These are phyloP conservation scores for Maudiozyma pseudohumilis DNA, from an alignment of 805 yeast species.

Conservation along the genomic window DNA sequence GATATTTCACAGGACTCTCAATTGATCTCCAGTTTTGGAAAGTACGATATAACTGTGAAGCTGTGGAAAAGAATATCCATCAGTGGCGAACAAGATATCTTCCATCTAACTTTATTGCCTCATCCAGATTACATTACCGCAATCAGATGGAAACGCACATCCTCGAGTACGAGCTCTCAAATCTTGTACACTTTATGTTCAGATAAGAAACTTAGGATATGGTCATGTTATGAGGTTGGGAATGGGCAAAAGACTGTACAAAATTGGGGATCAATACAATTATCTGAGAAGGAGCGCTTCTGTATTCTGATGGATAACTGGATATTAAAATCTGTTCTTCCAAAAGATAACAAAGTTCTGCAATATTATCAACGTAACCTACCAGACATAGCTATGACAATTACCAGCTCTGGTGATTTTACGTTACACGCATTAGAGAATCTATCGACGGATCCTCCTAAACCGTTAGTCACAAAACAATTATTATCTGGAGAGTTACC, in stretches of 20 bases:
- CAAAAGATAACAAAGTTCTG: constrained; percentile 10
- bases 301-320: constrained; percentile 36
- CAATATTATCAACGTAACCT: constrained; percentile 21
- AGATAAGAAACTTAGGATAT: constrained; percentile 52
- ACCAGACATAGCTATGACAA: constrained; percentile 36
- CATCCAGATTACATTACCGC: constrained; percentile 51
- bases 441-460: constrained; percentile 46
- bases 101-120: constrained; percentile 59
- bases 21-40: constrained; percentile 54
- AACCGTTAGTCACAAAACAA: constrained; percentile 35
- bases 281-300: constrained; percentile 22
- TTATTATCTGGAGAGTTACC: constrained; percentile 24
- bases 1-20: constrained; percentile 59
- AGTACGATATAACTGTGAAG: constrained; percentile 57
- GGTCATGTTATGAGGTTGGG: constrained; percentile 56
- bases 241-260: constrained; percentile 44
- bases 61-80: constrained; percentile 70
- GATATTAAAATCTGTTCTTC: constrained; percentile 25
- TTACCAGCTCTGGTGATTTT: constrained; percentile 34
- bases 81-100: constrained; percentile 51
- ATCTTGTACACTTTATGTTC: constrained; percentile 55
- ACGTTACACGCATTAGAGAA: constrained; percentile 41
- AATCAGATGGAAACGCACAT: constrained; percentile 47
- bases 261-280: constrained; percentile 42
- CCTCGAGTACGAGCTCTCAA: constrained; percentile 31